Evolutionary conservation across 345 rosid genomes (phyloP), one percentile per base, ranked within the genome.

Genomic region (Lepidium didymum): DNA sequence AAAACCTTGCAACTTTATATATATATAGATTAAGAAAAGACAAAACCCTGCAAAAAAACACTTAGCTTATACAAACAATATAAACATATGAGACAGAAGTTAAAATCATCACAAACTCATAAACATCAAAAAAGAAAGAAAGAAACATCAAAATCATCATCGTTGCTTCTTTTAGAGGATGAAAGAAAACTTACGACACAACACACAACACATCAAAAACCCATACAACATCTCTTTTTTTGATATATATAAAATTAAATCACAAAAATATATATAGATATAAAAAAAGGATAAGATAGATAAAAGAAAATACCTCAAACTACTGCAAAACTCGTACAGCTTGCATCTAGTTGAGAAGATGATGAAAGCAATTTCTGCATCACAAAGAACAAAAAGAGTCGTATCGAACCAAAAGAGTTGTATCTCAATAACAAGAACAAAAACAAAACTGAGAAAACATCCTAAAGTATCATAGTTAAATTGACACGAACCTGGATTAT

Each of bases 301-400:
- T 19, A 19, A 19, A 19, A 19, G 21, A 19, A 19, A 2, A 19
- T 19, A 89, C 98, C 98, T 90, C 73, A 96, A 86, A 75, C 96
- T 86, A 70, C 97, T 92, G 90, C 97, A 90, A 81, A 92, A 92
- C 85, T 92, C 98, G 87, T 90, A 86, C 84, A 90, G 85, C 77
- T 92, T 92, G 57, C 98, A 97, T 76, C 98, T 85, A 85, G 81
- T 90, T 59, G 98, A 92, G 97, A 92, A 92, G 91, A 92, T 82
- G 93, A 92, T 92, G 90, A 92, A 96, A 77, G 98, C 96, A 81
- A 92, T 87, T 77, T 92, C 98, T 18, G 98, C 98, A 81, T 92
- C 98, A 54, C 98, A 92, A 6, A 92, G 96, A 68, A 92, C 96
- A 5, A 96, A 92, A 73, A 92, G 96, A 19, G 90, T 92, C 98